A percentile compares a stretch with the other conserved stretches of the same genome.
phyloP scores from a whole-genome alignment of 2,329 filamentous ascomycete species.

The Curvularia lunata region DNA sequence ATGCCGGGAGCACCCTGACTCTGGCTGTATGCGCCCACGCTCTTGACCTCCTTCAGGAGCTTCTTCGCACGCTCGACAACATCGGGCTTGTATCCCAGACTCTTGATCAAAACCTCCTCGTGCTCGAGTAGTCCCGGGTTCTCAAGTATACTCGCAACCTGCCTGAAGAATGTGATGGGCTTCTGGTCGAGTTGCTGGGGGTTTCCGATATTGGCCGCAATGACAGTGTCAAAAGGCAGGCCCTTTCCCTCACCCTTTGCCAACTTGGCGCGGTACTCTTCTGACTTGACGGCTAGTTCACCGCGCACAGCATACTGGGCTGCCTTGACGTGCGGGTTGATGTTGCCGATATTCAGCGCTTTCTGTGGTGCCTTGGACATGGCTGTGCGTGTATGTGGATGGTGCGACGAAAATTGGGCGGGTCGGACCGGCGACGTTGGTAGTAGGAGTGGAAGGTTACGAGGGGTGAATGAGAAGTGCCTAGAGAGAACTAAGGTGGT shows the following conservation, averaged over 20 bases:
- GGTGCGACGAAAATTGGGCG: conserved; percentile 2
- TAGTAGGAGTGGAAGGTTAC: conserved; percentile 4
- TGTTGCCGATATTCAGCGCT: conserved; percentile 78
- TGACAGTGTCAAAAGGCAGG: conserved; percentile 87
- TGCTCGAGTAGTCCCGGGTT: conserved; percentile 85
- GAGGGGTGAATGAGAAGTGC: conserved; percentile 10
- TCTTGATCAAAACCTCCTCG: conserved; percentile 75
- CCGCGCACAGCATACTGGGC: conserved; percentile 97
- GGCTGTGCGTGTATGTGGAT: conserved; percentile 44
- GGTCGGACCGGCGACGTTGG: conserved; percentile 8
- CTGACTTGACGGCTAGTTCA: conserved; percentile 91
- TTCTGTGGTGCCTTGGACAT: conserved; percentile 50
- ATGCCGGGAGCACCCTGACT: conserved; percentile 88
- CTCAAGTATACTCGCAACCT: conserved; percentile 91
- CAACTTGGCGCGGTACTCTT: conserved; percentile 82
- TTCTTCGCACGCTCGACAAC: conserved; percentile 82
- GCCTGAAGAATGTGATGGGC: conserved; percentile 98
- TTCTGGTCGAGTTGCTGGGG: conserved; percentile 99
- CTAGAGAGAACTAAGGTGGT: conserved; percentile 20
- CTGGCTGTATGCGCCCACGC: conserved; percentile 95
- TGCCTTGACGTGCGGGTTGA: conserved; percentile 85
- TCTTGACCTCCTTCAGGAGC: conserved; percentile 82
- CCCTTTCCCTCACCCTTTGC: conserved; percentile 63
- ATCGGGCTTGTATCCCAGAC: conserved; percentile 87
- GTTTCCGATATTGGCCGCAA: conserved; percentile 98